Percentiles rank a stretch among this genome's conserved stretches.
These are phyloP conservation scores for Corylus americana DNA, from an alignment of 306 rosid species.

Conservation along the genomic window DNA sequence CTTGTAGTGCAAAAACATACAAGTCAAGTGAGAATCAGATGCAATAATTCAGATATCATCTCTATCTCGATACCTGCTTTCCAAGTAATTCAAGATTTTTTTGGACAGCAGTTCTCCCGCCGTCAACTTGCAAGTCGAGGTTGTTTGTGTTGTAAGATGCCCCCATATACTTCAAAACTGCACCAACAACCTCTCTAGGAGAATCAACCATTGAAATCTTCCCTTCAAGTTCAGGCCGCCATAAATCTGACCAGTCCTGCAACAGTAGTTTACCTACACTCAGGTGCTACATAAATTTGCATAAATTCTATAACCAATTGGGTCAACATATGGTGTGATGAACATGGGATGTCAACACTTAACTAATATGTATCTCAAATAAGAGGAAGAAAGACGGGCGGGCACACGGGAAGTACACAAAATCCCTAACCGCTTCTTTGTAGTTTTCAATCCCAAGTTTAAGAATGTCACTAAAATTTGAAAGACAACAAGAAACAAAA, in stretches of 20 bases:
- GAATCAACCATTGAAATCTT: conserved; percentile 89
- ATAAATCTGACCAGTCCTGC: conserved; percentile 96
- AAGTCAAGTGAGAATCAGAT: conserved; percentile 1
- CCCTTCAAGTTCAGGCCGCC: conserved; percentile 93
- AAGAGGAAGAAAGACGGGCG: no score
- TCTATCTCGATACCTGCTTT: conserved; percentile 63
- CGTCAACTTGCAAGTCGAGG: conserved; percentile 55
- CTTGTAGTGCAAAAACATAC: background rate
- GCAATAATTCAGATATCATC: conserved; percentile 13
- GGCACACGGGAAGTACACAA: no score
- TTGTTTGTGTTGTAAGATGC: conserved; percentile 73
- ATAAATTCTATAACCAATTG: background rate
- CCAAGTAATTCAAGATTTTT: conserved; percentile 61
- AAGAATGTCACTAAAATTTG: background rate
- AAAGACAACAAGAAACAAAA: background rate
- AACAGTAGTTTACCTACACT: conserved; percentile 28
- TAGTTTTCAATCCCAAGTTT: background rate
- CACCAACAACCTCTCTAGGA: conserved; percentile 91
- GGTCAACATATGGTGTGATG: background rate
- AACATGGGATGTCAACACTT: background rate
- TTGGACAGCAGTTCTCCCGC: conserved; percentile 71
- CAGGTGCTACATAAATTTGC: conserved; percentile 10
- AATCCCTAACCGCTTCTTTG: no score
- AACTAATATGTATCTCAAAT: no score
- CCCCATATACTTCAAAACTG: conserved; percentile 94